A percentile compares a stretch with the other conserved stretches of the same genome.
Conservation (phyloP, 306 rosid genomes). For the Fragaria vesca region DNA sequence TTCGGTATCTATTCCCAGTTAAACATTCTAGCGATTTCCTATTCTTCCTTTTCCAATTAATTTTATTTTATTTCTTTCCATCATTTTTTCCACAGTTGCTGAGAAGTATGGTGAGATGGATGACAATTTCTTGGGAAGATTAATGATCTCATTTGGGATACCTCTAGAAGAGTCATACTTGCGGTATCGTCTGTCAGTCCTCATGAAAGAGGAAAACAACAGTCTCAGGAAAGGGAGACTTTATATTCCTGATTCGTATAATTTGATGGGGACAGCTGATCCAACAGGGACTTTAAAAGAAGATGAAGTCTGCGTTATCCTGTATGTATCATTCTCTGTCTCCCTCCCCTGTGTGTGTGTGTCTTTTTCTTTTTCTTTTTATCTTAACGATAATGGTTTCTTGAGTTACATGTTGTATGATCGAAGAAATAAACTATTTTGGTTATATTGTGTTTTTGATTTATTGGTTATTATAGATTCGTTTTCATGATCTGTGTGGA, state of each 20-base stretch:
- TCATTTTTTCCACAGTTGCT: conserved; percentile 41
- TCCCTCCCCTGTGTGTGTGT: not conserved
- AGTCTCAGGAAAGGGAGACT: conserved; percentile 50
- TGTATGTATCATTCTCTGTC: conserved; percentile 29
- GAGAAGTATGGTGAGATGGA: conserved; percentile 51
- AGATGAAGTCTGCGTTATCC: conserved; percentile 70
- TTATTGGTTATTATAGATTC: no score
- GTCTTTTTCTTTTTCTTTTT: no score
- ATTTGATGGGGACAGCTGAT: conserved; percentile 79
- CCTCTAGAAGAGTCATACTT: conserved; percentile 75
- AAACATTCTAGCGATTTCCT: not conserved
- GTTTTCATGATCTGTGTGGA: no score
- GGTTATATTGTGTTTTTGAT: no score
- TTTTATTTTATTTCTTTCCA: not conserved
- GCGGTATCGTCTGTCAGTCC: conserved; percentile 41
- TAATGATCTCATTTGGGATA: conserved; percentile 63
- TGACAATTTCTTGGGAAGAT: conserved; percentile 38
- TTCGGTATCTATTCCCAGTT: not conserved
- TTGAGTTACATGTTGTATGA: no score
- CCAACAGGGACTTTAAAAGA: conserved; percentile 50
- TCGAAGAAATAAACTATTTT: no score
- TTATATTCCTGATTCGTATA: conserved; percentile 46
- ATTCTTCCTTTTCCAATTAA: not conserved
- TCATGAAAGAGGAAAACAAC: conserved; percentile 45
- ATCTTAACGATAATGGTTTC: no score